These are phyloP conservation scores for Harringtonia aguacate DNA, from an alignment of 2,329 filamentous ascomycete species.

Conservation along the genomic window DNA sequence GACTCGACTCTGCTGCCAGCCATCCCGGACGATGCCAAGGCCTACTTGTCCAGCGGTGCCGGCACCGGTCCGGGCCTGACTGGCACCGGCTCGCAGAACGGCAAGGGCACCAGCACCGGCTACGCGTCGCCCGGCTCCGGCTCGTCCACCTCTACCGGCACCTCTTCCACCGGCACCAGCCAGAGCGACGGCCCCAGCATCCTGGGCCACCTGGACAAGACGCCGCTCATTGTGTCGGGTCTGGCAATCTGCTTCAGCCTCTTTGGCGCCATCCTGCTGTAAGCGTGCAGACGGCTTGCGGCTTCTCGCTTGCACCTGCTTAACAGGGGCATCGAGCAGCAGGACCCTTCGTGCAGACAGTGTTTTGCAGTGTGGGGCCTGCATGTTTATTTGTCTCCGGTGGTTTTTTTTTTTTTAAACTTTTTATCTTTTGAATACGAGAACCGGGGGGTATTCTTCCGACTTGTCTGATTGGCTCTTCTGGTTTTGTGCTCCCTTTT, in stretches of 20 bases:
- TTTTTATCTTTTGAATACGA: no score
- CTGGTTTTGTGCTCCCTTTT: no score
- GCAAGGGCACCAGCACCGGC: conserved; percentile 34
- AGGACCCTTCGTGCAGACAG: no score
- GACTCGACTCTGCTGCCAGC: conserved; percentile 37
- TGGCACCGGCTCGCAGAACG: conserved; percentile 43
- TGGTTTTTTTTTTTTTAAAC: no score
- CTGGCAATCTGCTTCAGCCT: conserved; percentile 25
- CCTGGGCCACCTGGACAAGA: conserved; percentile 24
- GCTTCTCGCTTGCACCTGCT: no score
- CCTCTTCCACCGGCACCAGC: conserved; percentile 7
- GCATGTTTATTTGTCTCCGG: no score
- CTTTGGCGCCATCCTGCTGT: conserved; percentile 28
- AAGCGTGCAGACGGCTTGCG: no score
- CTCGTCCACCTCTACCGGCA: conserved; percentile 22
- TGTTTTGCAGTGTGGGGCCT: no score
- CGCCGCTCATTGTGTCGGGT: conserved; percentile 23
- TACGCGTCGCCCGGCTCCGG: conserved; percentile 28
- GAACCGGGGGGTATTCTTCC: no score
- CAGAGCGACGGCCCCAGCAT: conserved; percentile 18
- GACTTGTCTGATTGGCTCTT: no score
- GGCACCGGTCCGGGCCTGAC: conserved; percentile 41
- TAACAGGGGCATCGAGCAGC: no score
- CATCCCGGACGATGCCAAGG: conserved; percentile 37
- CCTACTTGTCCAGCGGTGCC: conserved; percentile 43